Conservation (phyloP, 345 rosid species). For the Cardamine occulta region DNA sequence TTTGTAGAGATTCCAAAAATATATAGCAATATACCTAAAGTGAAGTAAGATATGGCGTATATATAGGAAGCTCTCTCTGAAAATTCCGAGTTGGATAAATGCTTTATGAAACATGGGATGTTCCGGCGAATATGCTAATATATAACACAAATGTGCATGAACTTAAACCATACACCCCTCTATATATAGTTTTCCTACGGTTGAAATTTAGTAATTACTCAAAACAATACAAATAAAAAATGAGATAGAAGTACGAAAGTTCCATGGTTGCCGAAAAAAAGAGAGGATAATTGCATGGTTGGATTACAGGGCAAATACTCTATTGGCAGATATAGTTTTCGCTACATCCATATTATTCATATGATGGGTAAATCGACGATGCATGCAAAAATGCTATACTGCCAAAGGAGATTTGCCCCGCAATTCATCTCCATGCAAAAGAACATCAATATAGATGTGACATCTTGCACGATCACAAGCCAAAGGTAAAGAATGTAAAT, state of each 20-base stretch:
- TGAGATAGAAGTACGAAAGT: background rate
- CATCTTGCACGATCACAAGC: background rate
- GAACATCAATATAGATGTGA: background rate
- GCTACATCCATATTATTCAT: background rate
- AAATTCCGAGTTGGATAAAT: background rate
- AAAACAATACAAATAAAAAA: background rate
- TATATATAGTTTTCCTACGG: constrained; percentile 27
- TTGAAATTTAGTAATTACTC: background rate
- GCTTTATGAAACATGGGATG: constrained; percentile 35
- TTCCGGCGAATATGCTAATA: constrained; percentile 42
- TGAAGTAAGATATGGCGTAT: background rate
- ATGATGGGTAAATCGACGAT: background rate
- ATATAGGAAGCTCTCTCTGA: background rate
- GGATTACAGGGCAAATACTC: constrained; percentile 42
- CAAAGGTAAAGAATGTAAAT: background rate
- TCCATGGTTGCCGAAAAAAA: background rate
- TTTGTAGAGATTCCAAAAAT: background rate
- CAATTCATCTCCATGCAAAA: constrained; percentile 35
- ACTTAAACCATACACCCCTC: constrained; percentile 5
- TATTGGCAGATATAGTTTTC: constrained; percentile 35
- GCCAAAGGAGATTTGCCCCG: constrained; percentile 48
- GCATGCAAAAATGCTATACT: background rate
- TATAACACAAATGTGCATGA: constrained; percentile 11
- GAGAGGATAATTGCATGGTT: constrained; percentile 24
- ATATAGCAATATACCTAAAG: background rate